These are phyloP conservation scores for Trapa bicornis DNA, from an alignment of 345 rosid genomes.

Conservation along the genomic window DNA sequence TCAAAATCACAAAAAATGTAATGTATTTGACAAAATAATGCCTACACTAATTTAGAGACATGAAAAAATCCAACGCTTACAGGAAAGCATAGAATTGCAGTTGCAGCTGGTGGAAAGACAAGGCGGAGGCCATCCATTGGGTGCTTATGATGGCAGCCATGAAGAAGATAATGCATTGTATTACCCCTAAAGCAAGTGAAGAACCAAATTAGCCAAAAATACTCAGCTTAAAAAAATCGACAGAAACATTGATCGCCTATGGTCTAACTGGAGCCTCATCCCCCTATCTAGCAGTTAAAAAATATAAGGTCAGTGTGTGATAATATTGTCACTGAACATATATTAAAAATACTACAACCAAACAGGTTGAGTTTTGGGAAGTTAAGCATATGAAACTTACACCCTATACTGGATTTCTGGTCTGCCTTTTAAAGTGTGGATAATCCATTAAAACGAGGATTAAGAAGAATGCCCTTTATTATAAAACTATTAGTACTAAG, in stretches of 20 bases:
- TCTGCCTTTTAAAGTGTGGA: not conserved
- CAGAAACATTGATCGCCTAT: not conserved
- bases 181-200: conserved; percentile 48
- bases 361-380: not conserved
- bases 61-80: conserved; percentile 27
- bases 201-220: not conserved
- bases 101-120: conserved; percentile 81
- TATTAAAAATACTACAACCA: too few species aligned
- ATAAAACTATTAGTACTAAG: not conserved
- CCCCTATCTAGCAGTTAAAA: not conserved
- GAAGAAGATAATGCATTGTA: conserved; percentile 77
- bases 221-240: not conserved
- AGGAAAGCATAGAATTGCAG: conserved; percentile 51
- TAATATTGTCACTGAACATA: not conserved
- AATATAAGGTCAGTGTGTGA: not conserved
- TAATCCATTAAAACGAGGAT: not conserved
- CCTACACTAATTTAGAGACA: not conserved
- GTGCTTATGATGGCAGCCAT: conserved; percentile 97
- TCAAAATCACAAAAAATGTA: not conserved
- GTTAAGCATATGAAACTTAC: not conserved
- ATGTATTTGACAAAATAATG: not conserved
- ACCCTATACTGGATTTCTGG: not conserved
- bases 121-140: conserved; percentile 89
- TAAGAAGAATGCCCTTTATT: not conserved
- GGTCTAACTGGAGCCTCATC: not conserved